These are phyloP conservation scores for Fusarium humuli DNA, from an alignment of 2,329 filamentous ascomycete genomes.

Conservation along the genomic window DNA sequence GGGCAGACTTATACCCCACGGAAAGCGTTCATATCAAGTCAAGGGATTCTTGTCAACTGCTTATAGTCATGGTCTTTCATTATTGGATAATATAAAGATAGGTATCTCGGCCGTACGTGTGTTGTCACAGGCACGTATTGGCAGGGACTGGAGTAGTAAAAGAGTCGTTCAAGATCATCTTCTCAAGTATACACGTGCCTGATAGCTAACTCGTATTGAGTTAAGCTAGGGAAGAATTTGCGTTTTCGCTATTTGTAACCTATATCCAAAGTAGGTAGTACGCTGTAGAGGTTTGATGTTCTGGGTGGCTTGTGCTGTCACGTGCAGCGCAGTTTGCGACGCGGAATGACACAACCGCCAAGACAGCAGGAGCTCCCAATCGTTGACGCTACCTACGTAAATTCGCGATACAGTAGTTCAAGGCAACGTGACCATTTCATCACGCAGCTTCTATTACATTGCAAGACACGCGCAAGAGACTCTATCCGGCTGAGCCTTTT, in stretches of 20 bases:
- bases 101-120: constrained; percentile 15
- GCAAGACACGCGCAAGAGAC: constrained; percentile 21
- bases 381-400: constrained; percentile 29
- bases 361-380: constrained; percentile 43
- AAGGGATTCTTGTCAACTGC: constrained; percentile 33
- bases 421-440: constrained; percentile 48
- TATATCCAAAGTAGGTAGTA: not conserved
- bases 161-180: not conserved
- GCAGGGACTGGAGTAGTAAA: not conserved
- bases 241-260: not conserved
- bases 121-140: not conserved
- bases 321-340: constrained; percentile 45
- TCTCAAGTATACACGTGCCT: not conserved
- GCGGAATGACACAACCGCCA: constrained; percentile 50
- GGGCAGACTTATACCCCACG: constrained; percentile 50
- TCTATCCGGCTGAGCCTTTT: constrained; percentile 1
- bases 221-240: not conserved
- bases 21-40: constrained; percentile 44
- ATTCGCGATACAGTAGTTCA: constrained; percentile 43
- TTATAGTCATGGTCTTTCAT: constrained; percentile 12
- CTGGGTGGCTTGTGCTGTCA: constrained; percentile 38
- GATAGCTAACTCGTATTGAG: not conserved
- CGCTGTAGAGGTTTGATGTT: not conserved
- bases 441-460: constrained; percentile 24
- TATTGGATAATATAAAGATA: constrained; percentile 28